A percentile compares a stretch with the other conserved stretches of the same genome.
phyloP scores from a whole-genome alignment of 2,329 filamentous ascomycete species.

The Mycosphaerella sp. region DNA sequence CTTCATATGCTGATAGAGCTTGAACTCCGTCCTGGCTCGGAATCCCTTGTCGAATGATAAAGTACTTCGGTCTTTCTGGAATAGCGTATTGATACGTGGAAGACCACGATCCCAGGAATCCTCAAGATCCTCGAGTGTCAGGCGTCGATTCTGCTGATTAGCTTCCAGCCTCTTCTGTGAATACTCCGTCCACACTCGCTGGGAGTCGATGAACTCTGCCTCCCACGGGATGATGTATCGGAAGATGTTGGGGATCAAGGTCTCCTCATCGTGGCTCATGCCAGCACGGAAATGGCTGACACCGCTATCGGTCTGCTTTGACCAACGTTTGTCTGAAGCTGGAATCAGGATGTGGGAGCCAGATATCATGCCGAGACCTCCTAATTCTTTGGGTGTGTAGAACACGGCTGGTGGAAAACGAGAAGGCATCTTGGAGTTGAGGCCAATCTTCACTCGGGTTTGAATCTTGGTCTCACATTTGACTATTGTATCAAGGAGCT shows the following conservation, averaged over 20 bases:
- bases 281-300: constrained; percentile 95
- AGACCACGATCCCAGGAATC: constrained; percentile 98
- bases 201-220: constrained; percentile 96
- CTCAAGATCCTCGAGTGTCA: constrained; percentile 93
- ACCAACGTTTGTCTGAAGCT: constrained; percentile 96
- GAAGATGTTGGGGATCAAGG: constrained; percentile 97
- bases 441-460: constrained; percentile 94
- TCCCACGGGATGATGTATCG: constrained; percentile 99
- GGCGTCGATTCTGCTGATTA: constrained; percentile 89
- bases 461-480: constrained; percentile 99
- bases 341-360: constrained; percentile 97
- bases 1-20: constrained; percentile 98
- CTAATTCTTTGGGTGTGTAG: constrained; percentile 96
- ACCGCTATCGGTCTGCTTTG: constrained; percentile 93
- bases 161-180: constrained; percentile 96
- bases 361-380: constrained; percentile 97
- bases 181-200: constrained; percentile 98
- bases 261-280: constrained; percentile 98
- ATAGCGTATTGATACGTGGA: constrained; percentile 95
- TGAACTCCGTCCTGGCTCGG: constrained; percentile 91
- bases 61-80: constrained; percentile 97
- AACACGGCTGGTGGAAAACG: constrained; percentile 98
- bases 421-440: constrained; percentile 99
- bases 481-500: constrained; percentile 91
- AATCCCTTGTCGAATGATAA: constrained; percentile 98